Conservation (phyloP, 306 rosid species). For the Quercus aquifolioides region DNA sequence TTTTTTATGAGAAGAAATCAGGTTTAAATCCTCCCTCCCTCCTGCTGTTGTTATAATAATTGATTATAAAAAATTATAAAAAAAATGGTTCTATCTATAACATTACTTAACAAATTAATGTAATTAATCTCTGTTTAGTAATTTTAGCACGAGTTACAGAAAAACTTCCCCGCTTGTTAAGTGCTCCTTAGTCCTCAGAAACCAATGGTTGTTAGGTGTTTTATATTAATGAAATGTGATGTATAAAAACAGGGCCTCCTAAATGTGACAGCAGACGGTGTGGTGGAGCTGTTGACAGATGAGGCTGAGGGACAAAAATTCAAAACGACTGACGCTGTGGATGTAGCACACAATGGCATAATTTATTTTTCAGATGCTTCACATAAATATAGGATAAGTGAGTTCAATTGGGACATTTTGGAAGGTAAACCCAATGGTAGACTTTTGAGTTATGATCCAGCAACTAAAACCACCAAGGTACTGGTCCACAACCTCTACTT, state of each 20-base stretch:
- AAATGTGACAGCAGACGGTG: conserved; percentile 37
- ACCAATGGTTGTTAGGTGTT: background rate
- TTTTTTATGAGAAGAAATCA: no score
- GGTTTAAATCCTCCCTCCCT: no score
- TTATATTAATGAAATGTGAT: background rate
- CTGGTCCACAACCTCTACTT: conserved; percentile 50
- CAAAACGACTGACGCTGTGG: conserved; percentile 52
- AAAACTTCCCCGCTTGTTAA: background rate
- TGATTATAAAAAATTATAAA: no score
- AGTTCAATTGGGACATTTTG: conserved; percentile 22
- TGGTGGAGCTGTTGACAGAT: conserved; percentile 38
- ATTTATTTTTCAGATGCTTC: conserved; percentile 69
- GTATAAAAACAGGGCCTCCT: conserved; percentile 48
- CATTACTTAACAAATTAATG: no score
- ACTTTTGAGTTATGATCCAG: conserved; percentile 51
- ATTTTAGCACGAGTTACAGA: no score
- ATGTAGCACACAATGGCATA: conserved; percentile 48
- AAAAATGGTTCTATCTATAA: no score
- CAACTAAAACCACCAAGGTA: conserved; percentile 45
- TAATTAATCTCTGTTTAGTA: no score
- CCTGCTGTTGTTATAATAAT: no score
- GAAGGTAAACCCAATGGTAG: conserved; percentile 69
- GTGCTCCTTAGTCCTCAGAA: background rate
- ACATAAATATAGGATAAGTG: conserved; percentile 30
- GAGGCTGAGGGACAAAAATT: conserved; percentile 46